phyloP scores from a whole-genome alignment of 805 yeast species.

The Lachancea sp. region DNA sequence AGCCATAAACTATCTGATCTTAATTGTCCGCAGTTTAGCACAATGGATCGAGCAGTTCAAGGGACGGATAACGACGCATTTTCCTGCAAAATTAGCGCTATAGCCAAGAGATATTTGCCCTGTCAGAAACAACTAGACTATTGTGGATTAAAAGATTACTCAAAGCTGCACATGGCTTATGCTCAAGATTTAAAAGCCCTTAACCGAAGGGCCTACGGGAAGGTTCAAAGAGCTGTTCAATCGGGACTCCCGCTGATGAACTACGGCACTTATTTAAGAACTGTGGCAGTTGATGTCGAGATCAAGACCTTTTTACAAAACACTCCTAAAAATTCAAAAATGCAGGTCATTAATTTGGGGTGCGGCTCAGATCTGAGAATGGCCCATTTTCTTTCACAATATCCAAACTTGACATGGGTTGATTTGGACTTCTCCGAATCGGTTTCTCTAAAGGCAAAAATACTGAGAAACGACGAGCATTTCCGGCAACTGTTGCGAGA shows the following conservation, averaged over 20 bases:
- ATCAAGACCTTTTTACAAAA: slow-evolving; percentile 37
- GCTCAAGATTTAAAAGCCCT: slow-evolving; percentile 16
- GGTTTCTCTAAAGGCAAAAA: slow-evolving; percentile 36
- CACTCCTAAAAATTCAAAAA: slow-evolving; percentile 15
- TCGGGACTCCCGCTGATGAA: slow-evolving; percentile 59
- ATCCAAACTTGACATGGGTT: slow-evolving; percentile 33
- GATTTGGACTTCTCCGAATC: slow-evolving; percentile 50
- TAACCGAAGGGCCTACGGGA: slow-evolving; percentile 18
- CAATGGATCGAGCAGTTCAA: slow-evolving; percentile 25
- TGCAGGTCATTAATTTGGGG: slow-evolving; percentile 61
- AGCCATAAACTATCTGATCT: no score
- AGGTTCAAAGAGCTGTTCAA: slow-evolving; percentile 16
- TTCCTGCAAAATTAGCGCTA: slow-evolving; percentile 56
- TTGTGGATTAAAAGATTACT: slow-evolving; percentile 13
- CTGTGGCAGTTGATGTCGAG: slow-evolving; percentile 44
- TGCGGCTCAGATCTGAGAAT: slow-evolving; percentile 61
- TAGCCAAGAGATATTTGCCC: slow-evolving; percentile 41
- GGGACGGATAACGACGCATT: slow-evolving; percentile 65
- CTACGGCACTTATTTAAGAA: slow-evolving; percentile 62
- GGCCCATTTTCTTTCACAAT: slow-evolving; percentile 33
- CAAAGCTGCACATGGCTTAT: slow-evolving; percentile 22
- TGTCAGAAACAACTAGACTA: slow-evolving; percentile 29
- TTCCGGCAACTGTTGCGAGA: slow-evolving; percentile 2
- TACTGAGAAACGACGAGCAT: slow-evolving; percentile 11
- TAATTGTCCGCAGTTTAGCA: background rate